Percentiles rank a stretch among this genome's conserved stretches.
phyloP scores from a whole-genome alignment of 257 asterid genomes.

The Lycium barbarum region DNA sequence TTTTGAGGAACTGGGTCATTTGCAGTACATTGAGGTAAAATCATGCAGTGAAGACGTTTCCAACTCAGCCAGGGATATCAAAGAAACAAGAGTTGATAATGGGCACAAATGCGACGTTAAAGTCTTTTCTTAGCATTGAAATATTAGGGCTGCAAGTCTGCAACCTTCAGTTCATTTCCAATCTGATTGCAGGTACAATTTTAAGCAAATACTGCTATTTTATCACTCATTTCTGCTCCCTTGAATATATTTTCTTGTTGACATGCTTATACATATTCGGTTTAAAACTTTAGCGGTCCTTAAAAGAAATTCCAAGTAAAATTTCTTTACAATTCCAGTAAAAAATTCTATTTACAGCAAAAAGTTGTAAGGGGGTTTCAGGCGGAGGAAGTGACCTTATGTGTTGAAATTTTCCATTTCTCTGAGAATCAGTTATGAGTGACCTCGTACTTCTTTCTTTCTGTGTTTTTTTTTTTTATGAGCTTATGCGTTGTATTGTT shows the following conservation, averaged over 20 bases:
- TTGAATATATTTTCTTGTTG: neutral
- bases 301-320: neutral
- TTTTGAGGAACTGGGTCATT: neutral
- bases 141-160: neutral
- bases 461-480: neutral
- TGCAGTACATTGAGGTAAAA: slow-evolving; percentile 17
- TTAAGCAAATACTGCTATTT: slow-evolving; percentile 13
- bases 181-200: slow-evolving; percentile 13
- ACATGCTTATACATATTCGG: neutral
- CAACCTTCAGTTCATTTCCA: neutral
- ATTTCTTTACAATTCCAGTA: neutral
- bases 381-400: neutral
- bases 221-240: neutral
- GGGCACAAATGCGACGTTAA: neutral
- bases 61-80: neutral
- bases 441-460: neutral
- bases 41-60: neutral
- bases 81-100: neutral
- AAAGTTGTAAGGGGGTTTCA: neutral
- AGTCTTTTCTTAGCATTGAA: neutral
- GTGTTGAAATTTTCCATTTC: neutral
- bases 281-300: neutral
- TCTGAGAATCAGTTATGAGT: too few species aligned
- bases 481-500: neutral
- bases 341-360: neutral